Base-by-base conservation (phyloP, 208 protist genomes). In the Leishmania aethiopica region DNA sequence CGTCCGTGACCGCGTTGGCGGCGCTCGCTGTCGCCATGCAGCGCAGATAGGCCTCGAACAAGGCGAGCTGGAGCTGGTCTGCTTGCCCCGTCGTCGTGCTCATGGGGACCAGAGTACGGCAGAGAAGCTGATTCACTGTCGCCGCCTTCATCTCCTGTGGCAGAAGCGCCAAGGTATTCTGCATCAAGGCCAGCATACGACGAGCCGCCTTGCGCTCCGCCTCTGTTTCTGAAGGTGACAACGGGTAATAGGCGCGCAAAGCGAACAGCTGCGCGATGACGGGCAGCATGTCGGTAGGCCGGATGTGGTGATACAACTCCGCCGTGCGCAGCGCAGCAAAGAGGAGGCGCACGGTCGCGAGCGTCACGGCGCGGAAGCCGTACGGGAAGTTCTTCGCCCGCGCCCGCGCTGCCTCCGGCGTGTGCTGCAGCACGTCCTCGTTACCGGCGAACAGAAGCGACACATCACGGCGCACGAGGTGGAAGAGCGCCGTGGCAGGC, bases 11-110 rank as follows among this genome's bases (percentile, higher is more conserved):
- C 7, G 85, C 88, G 70, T 90, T 88, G 22, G 91, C 91, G 19
- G 92, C 90, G 47, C 82, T 87, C 42, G 89, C 75, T 35, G 89
- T 91, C 28, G 94, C 78, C 83, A 96, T 85, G 59, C 90, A 28
- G 25, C 89, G 83, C 51, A 97, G 69, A 78, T 96, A 95, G 10
- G 81, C 94, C 89, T 97, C 94, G 32, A 94, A 84, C 19, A 86
- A 80, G 32, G 88, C 90, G 47, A 93, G 87, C n/a, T 90, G 83
- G 35, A 94, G 86, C n/a, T 82, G 88, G 79, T 86, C 90, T 22
- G 80, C 75, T 19, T 76, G 81, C 2, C 19, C 42, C 8, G 71
- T 78, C 53, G 59, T 51, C 25, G 74, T 72, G 51, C 80, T 89
- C 66, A 85, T 84, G 10, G 85, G 86, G 40, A 86, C 79, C 15